Evolutionary conservation across 345 rosid species (phyloP).

Genomic region (Draba incana): DNA sequence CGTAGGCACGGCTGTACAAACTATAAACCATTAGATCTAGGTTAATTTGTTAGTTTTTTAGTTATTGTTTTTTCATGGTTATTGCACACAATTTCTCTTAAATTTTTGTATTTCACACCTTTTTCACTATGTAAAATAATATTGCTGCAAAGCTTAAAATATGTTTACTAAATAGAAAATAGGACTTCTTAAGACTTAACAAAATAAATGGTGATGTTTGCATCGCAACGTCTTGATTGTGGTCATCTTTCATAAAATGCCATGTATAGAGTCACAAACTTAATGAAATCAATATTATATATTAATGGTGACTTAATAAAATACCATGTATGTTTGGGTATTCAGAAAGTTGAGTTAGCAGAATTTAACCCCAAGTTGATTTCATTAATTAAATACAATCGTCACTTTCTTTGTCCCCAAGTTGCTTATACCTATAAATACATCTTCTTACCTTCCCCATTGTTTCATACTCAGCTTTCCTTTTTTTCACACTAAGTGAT

Average conservation of each 20-base stretch:
- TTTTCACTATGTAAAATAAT: no score
- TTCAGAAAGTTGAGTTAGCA: no score
- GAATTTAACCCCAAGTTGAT: not conserved
- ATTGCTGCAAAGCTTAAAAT: not conserved
- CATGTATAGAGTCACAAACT: not conserved
- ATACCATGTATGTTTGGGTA: no score
- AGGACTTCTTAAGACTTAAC: no score
- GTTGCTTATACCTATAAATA: slow-evolving; percentile 42
- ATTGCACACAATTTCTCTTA: no score
- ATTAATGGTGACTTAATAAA: no score
- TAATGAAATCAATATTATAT: not conserved
- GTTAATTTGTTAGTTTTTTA: no score
- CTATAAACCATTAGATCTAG: no score
- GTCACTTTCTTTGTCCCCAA: slow-evolving; percentile 37
- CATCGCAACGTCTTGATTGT: slow-evolving; percentile 4
- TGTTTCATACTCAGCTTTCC: slow-evolving; percentile 26
- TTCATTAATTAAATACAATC: slow-evolving; percentile 14
- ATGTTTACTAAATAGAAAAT: not conserved
- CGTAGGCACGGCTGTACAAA: no score
- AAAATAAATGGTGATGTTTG: not conserved
- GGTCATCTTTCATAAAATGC: not conserved
- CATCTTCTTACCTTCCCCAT: slow-evolving; percentile 22
- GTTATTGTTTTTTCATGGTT: no score
- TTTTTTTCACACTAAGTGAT: slow-evolving; percentile 3
- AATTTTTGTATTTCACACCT: no score